Percentiles rank a stretch among this genome's conserved stretches.
These are phyloP conservation scores for Strigomonas culicis DNA, from an alignment of 208 protist genomes.

Conservation along the genomic window DNA sequence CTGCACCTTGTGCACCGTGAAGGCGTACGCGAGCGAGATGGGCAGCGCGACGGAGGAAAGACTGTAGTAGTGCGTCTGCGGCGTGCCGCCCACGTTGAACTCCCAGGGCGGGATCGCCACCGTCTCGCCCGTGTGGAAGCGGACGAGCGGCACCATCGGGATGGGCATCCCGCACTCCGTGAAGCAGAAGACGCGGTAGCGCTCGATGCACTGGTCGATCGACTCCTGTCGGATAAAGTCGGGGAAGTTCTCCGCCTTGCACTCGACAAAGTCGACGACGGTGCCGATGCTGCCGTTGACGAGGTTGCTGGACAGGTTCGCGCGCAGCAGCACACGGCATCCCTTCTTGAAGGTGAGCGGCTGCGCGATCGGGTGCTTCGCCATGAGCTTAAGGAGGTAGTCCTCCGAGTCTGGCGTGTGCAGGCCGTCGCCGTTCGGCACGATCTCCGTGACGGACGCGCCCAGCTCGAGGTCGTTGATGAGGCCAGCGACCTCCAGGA, in stretches of 20 bases:
- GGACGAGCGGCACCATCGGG: conserved; percentile 73
- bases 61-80: conserved; percentile 78
- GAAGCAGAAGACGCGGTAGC: conserved; percentile 17
- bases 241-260: conserved; percentile 34
- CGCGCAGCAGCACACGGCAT: conserved; percentile 89
- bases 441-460: conserved; percentile 57
- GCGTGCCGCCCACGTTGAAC: conserved; percentile 56
- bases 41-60: conserved; percentile 76
- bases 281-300: conserved; percentile 87
- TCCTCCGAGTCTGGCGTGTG: conserved; percentile 80
- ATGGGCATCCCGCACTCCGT: conserved; percentile 20
- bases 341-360: conserved; percentile 83
- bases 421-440: conserved; percentile 52
- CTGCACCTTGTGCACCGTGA: conserved; percentile 93
- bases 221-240: conserved; percentile 17
- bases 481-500: conserved; percentile 62
- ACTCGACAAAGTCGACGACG: conserved; percentile 31
- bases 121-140: conserved; percentile 67
- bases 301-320: conserved; percentile 83
- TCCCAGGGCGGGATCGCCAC: conserved; percentile 76
- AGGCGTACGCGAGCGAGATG: conserved; percentile 85
- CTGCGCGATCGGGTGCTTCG: conserved; percentile 40
- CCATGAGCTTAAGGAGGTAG: conserved; percentile 53
- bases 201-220: not conserved
- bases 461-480: conserved; percentile 69